Evolutionary conservation across 179 eudicot genomes (phyloP).

Genomic region (Corrigiola litoralis): DNA sequence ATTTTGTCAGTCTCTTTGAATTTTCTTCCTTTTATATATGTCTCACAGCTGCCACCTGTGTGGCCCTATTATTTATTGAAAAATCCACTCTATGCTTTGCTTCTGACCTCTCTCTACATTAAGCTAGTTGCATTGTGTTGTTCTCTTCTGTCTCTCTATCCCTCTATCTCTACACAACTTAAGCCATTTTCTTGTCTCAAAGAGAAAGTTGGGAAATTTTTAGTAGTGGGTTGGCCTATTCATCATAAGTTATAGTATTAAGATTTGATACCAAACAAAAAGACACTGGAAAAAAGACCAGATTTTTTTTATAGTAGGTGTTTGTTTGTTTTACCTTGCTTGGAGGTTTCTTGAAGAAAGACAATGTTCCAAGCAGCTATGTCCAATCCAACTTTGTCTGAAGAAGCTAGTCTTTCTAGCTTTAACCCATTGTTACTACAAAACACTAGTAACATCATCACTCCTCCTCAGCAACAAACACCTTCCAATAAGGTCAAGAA

Average conservation of each 20-base stretch:
- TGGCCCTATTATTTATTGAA: constrained; percentile 9
- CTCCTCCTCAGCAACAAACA: constrained; percentile 14
- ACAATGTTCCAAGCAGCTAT: constrained; percentile 51
- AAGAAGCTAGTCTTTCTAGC: constrained; percentile 38
- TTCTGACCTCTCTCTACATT: constrained; percentile 10
- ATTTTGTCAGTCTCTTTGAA: constrained; percentile 17
- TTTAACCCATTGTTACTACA: constrained; percentile 50
- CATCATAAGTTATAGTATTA: constrained; percentile 7
- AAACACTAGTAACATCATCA: constrained; percentile 23
- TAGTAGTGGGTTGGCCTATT: constrained; percentile 14
- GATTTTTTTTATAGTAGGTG: neutral
- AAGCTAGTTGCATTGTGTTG: constrained; percentile 8
- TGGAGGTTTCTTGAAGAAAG: constrained; percentile 34
- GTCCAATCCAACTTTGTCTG: constrained; percentile 57
- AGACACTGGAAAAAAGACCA: neutral
- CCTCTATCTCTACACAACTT: neutral
- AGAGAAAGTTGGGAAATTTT: constrained; percentile 8
- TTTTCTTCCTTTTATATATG: constrained; percentile 18
- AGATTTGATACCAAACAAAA: constrained; percentile 22
- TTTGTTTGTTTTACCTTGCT: constrained; percentile 28
- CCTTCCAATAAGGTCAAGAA: constrained; percentile 59
- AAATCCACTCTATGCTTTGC: constrained; percentile 7
- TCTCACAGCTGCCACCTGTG: constrained; percentile 22
- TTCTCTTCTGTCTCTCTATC: constrained; percentile 19
- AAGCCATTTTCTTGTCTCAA: constrained; percentile 4